Percentiles rank a stretch among this genome's conserved stretches.
Conservation (phyloP, 2,329 filamentous ascomycete genomes). For the Fusarium equiseti region DNA sequence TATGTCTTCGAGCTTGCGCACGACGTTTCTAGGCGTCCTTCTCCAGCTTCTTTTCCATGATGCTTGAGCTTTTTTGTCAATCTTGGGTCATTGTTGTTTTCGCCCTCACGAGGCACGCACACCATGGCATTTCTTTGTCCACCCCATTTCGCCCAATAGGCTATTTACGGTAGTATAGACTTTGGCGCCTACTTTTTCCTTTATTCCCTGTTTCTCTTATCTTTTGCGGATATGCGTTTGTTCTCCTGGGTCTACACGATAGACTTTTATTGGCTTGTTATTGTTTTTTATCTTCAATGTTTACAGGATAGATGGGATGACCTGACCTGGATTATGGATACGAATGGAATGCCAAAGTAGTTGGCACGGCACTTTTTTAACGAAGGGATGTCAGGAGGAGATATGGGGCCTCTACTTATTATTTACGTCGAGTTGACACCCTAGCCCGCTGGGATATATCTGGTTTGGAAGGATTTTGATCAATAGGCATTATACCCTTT, state of each 20-base stretch:
- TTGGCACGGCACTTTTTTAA: constrained; percentile 3
- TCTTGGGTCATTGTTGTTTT: constrained; percentile 24
- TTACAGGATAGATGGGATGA: constrained; percentile 41
- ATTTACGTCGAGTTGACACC: constrained; percentile 21
- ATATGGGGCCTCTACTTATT: constrained; percentile 15
- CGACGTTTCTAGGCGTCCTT: constrained; percentile 38
- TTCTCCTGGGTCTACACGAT: constrained; percentile 31
- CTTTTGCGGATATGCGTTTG: constrained; percentile 12
- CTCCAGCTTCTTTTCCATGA: constrained; percentile 11
- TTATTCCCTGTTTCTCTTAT: constrained; percentile 16
- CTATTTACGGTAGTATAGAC: constrained; percentile 35
- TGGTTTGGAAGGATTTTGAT: constrained; percentile 40
- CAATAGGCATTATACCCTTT: constrained; percentile 51
- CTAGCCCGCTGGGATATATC: constrained; percentile 27
- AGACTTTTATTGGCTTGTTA: constrained; percentile 30
- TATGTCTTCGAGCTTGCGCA: constrained; percentile 14
- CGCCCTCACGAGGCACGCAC: constrained; percentile 9
- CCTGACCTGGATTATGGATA: constrained; percentile 27
- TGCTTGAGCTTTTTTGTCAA: constrained; percentile 31
- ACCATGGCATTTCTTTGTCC: constrained; percentile 13
- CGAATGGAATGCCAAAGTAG: constrained; percentile 36
- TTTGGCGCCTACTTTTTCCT: constrained; percentile 14
- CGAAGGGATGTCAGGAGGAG: constrained; percentile 31
- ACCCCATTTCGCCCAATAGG: constrained; percentile 11
- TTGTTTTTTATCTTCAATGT: constrained; percentile 13